A percentile compares a stretch with the other conserved stretches of the same genome.
Evolutionary conservation across 2,329 filamentous ascomycete genomes (phyloP).

Genomic region (Colletotrichum costaricense): DNA sequence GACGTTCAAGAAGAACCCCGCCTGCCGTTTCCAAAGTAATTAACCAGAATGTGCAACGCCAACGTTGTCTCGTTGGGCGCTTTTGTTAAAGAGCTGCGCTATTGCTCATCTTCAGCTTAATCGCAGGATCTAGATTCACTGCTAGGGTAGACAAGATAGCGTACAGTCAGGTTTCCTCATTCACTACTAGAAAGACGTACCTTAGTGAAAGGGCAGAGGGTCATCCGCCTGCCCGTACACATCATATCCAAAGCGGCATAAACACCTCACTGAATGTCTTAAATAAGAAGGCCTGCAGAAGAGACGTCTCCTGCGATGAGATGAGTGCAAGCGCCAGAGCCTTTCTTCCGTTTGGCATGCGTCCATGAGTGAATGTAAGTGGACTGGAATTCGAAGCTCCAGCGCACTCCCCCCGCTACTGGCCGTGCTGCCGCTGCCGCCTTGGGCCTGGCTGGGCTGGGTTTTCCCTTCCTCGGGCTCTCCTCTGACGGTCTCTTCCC

Average conservation of each 20-base stretch:
- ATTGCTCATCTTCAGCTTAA: background rate
- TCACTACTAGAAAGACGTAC: background rate
- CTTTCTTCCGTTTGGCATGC: background rate
- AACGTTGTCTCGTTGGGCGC: background rate
- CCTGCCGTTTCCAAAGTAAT: background rate
- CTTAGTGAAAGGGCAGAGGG: background rate
- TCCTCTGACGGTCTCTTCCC: conserved; percentile 18
- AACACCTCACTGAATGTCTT: background rate
- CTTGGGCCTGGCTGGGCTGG: conserved; percentile 25
- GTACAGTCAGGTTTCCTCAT: no score
- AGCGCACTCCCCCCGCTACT: conserved; percentile 24
- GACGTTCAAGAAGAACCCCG: background rate
- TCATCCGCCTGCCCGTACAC: background rate
- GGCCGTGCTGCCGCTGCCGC: conserved; percentile 10
- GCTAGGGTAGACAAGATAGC: background rate
- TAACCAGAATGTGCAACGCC: no score
- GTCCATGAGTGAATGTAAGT: conserved; percentile 11
- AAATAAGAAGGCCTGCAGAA: background rate
- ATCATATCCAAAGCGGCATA: background rate
- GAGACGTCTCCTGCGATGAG: background rate
- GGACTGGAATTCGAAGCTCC: conserved; percentile 8
- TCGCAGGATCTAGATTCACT: background rate
- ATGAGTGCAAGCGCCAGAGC: background rate
- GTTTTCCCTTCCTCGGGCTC: conserved; percentile 25
- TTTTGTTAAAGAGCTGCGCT: background rate